These are phyloP conservation scores for Hanseniaspora sp. DNA, from an alignment of 1,139 yeast species.

Conservation along the genomic window DNA sequence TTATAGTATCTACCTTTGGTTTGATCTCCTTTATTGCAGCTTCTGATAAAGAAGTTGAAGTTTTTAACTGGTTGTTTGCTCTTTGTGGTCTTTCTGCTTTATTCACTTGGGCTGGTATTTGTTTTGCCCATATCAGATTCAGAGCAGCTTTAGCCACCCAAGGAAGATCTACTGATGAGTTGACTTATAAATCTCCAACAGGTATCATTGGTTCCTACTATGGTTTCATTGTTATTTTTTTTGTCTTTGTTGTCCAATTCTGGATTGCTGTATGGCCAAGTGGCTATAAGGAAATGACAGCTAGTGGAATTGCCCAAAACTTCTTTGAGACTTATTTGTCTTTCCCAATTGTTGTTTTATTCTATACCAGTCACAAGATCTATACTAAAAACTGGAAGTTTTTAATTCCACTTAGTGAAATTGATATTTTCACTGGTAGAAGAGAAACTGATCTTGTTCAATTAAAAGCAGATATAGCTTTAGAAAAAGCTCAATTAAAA, in stretches of 20 bases:
- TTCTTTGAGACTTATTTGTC: slow-evolving; percentile 56
- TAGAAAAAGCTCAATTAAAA: slow-evolving; percentile 4
- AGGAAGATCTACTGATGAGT: slow-evolving; percentile 43
- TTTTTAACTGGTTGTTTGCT: slow-evolving; percentile 73
- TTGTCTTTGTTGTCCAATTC: slow-evolving; percentile 25
- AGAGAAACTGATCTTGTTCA: slow-evolving; percentile 10
- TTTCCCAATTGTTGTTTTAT: slow-evolving; percentile 41
- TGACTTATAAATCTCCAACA: slow-evolving; percentile 37
- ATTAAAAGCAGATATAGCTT: slow-evolving; percentile 7
- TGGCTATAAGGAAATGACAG: slow-evolving; percentile 23
- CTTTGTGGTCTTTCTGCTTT: slow-evolving; percentile 68
- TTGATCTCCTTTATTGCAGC: slow-evolving; percentile 35
- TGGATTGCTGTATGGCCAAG: slow-evolving; percentile 23
- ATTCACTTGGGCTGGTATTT: slow-evolving; percentile 60
- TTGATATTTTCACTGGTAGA: slow-evolving; percentile 40
- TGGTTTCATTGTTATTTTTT: slow-evolving; percentile 45
- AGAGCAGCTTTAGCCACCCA: slow-evolving; percentile 44
- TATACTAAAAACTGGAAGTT: slow-evolving; percentile 24
- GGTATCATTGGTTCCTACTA: slow-evolving; percentile 42
- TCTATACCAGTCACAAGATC: slow-evolving; percentile 35
- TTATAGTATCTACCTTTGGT: slow-evolving; percentile 27
- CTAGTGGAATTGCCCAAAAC: slow-evolving; percentile 33
- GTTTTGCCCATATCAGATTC: slow-evolving; percentile 54
- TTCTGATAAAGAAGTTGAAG: slow-evolving; percentile 34
- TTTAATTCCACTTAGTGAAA: slow-evolving; percentile 30